Conservation (phyloP, 1,139 yeast genomes). For the Magnusiomyces paraingens region DNA sequence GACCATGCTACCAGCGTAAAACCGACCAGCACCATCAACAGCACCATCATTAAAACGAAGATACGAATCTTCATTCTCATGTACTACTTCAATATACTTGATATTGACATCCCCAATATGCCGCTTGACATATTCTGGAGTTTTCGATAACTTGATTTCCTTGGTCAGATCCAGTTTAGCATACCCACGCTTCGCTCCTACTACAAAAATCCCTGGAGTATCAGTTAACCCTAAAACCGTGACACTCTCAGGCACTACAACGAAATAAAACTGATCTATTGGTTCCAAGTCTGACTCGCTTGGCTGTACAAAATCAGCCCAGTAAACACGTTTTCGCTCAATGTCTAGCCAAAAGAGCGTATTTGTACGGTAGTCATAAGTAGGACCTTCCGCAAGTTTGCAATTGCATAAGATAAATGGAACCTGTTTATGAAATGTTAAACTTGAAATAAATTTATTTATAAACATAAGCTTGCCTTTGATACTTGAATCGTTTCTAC, state of each 20-base stretch:
- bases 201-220: conserved; percentile 26
- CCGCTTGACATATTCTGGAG: conserved; percentile 19
- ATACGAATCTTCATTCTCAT: conserved; percentile 9
- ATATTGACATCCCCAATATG: conserved; percentile 13
- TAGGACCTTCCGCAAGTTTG: conserved; percentile 32
- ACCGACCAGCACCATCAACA: conserved; percentile 34
- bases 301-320: conserved; percentile 23
- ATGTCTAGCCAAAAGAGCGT: conserved; percentile 32
- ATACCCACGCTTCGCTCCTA: conserved; percentile 29
- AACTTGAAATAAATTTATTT: too few relatives aligned
- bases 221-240: conserved; percentile 32
- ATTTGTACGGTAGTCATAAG: conserved; percentile 28
- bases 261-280: neutral
- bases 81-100: conserved; percentile 17
- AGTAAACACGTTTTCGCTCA: conserved; percentile 25
- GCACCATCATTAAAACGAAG: conserved; percentile 33
- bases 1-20: conserved; percentile 30
- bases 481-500: too few relatives aligned
- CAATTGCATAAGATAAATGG: conserved; percentile 25
- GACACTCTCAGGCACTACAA: conserved; percentile 19
- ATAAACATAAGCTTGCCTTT: too few relatives aligned
- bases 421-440: too few relatives aligned
- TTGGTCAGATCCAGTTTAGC: conserved; percentile 26
- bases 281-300: neutral
- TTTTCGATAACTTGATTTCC: neutral